phyloP scores from a whole-genome alignment of 495 filamentous ascomycete genomes.

The Podospora pseudocomata region DNA sequence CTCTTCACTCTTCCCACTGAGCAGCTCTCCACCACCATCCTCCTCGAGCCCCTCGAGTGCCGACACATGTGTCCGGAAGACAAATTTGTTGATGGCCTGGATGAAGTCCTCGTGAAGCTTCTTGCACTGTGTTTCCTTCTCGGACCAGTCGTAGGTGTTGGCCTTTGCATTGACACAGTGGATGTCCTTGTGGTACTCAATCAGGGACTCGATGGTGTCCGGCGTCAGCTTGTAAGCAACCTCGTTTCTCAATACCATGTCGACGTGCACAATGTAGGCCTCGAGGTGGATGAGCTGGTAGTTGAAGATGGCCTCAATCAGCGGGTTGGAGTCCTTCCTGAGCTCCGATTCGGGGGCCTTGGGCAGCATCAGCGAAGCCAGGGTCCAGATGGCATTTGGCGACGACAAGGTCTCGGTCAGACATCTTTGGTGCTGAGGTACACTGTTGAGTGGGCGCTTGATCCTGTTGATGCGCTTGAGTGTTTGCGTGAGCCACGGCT shows the following conservation, averaged over 20 bases:
- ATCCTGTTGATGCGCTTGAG: slow-evolving; percentile 96
- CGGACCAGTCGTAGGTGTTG: slow-evolving; percentile 90
- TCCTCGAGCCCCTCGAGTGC: slow-evolving; percentile 96
- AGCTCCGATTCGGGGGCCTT: slow-evolving; percentile 89
- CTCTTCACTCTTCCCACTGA: slow-evolving; percentile 88
- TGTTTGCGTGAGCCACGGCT: slow-evolving; percentile 95
- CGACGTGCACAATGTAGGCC: slow-evolving; percentile 98
- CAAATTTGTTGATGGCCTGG: slow-evolving; percentile 95
- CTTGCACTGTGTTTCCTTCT: slow-evolving; percentile 94
- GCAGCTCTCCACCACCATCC: slow-evolving; percentile 90
- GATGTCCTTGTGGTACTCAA: slow-evolving; percentile 96
- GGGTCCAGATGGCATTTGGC: slow-evolving; percentile 88
- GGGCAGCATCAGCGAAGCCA: slow-evolving; percentile 88
- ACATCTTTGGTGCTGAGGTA: slow-evolving; percentile 93
- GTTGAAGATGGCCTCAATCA: slow-evolving; percentile 89
- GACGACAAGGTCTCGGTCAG: slow-evolving; percentile 94
- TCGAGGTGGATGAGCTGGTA: slow-evolving; percentile 93
- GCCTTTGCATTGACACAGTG: slow-evolving; percentile 88
- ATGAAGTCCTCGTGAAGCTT: slow-evolving; percentile 97
- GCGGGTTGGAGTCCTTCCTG: slow-evolving; percentile 76
- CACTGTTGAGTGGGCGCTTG: slow-evolving; percentile 97
- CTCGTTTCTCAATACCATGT: slow-evolving; percentile 97
- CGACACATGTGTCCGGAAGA: slow-evolving; percentile 84
- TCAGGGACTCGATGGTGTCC: slow-evolving; percentile 90
- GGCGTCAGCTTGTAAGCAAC: slow-evolving; percentile 98